Base-by-base conservation (phyloP, 768 basidiomycete species). In the Clitopilus hobsonii region DNA sequence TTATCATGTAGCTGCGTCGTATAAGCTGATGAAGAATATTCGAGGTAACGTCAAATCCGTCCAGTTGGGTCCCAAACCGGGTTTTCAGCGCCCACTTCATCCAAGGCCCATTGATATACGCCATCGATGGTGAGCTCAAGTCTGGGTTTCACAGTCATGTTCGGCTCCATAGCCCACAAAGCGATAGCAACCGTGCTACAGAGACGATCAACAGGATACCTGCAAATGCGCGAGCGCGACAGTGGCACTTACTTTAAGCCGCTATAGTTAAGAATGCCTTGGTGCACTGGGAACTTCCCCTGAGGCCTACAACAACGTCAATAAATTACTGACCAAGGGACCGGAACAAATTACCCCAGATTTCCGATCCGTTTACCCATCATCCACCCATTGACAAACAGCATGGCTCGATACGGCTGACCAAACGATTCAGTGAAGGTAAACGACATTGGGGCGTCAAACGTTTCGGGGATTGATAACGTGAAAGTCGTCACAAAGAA, bases 351-450 rank as follows among this genome's bases (percentile, higher is more conserved):
- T 54, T 57, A 82, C 88, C 86, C 86, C 1, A 88, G 77, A 61
- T 88, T 86, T n/a, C 71, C 83, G 18, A 86, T 77, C n/a, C 84
- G 68, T 69, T 91, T 92, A 8, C 91, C 91, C 81, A 89, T 89
- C 82, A 87, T 86, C 91, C 91, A 93, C 11, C 91, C 91, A 60
- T 94, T 92, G 20, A 93, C 86, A 56, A 88, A 92, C 38, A 93
- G 60, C 36, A 83, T 74, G 2, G 85, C 84, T 14, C 90, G 79
- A 61, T 91, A 92, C 23, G 87, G 78, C 61, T 88, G 84, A 3
- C 76, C 76, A 5, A 73, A 62, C 1, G 76, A 67, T 47, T 84
- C 77, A 48, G 84, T 79, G 64, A 91, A 92, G 0, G 76, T 81
- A 63, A 92, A 89, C 13, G 86, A 86, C 61, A 92, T 70, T 58